Base-by-base conservation (phyloP, 805 yeast genomes). In the Barnettozyma pratensis region DNA sequence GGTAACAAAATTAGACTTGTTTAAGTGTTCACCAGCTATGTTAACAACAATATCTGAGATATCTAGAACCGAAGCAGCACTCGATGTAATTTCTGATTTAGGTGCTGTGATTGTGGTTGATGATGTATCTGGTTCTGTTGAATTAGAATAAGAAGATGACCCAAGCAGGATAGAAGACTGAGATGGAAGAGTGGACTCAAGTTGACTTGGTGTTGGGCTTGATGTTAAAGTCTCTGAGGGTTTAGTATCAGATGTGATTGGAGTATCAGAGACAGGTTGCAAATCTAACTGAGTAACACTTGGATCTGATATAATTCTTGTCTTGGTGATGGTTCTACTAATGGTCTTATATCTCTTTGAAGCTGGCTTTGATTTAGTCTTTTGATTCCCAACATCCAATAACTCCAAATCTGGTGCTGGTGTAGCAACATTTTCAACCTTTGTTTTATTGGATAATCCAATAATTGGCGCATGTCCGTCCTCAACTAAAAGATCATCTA, bases 281-380 rank as follows among this genome's bases (percentile, higher is more conserved):
- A 31, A 8, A 31, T 8, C 34, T 8, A 31, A 11, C 11, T 8
- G 34, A 25, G 39, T 35, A 6, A 25, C 29, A 34, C 32, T 26
- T 8, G 41, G 27, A 27, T 5, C 11, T n/a, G 25, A 4, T 12
- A n/a, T n/a, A 9, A 14, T 29, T 45, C 41, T 45, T 11, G 44
- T 41, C 14, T 31, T 46, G 7, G 44, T 41, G 11, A 41, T 11
- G 3, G 41, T 46, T 27, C 31, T 41, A 4, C 35, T 37, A 28
- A 46, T 31, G 8, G 48, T 46, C 29, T 6, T 32, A 30, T 27
- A 44, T 10, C 29, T 44, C 25, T 44, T 44, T 8, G 11, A n/a
- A 35, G 19, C 32, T 10, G 45, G 19, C 19, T 6, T 25, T 11
- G 8, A 29, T 26, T 10, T 26, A 6, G 44, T 19, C 19, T 2